phyloP scores from a whole-genome alignment of 768 basidiomycete genomes.

The Amanita muscaria region DNA sequence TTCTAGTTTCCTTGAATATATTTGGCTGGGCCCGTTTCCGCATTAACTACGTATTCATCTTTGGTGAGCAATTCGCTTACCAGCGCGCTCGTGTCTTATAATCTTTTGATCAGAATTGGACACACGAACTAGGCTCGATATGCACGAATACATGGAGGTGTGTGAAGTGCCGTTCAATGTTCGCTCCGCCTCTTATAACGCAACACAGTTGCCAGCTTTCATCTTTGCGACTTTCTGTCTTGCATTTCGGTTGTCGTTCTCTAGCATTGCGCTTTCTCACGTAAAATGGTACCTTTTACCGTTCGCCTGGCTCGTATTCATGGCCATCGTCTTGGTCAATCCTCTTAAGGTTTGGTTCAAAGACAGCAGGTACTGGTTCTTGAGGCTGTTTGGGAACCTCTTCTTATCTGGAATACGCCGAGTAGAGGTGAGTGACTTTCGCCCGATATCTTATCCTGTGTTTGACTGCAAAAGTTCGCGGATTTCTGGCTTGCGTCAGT shows the following conservation, averaged over 20 bases:
- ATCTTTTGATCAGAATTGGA: conserved; percentile 48
- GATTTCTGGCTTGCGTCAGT: conserved; percentile 87
- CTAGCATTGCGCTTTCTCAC: conserved; percentile 42
- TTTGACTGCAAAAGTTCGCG: conserved; percentile 42
- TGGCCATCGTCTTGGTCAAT: conserved; percentile 53
- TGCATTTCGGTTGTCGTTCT: conserved; percentile 81
- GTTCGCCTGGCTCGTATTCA: conserved; percentile 68
- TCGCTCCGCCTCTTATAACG: neutral
- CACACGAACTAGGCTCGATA: conserved; percentile 61
- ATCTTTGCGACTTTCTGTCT: conserved; percentile 67
- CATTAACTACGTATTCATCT: conserved; percentile 93
- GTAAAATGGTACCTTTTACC: conserved; percentile 71
- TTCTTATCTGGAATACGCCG: conserved; percentile 57
- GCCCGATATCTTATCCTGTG: neutral
- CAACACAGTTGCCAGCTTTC: conserved; percentile 64
- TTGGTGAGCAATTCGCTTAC: conserved; percentile 40
- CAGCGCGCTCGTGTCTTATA: neutral
- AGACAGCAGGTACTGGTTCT: conserved; percentile 72
- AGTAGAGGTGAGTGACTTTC: conserved; percentile 54
- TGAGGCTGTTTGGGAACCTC: conserved; percentile 54
- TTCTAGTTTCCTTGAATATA: conserved; percentile 80
- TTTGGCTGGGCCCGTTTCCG: conserved; percentile 63
- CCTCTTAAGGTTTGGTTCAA: conserved; percentile 64
- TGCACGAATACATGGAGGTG: conserved; percentile 62
- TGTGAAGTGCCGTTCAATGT: conserved; percentile 12